Evolutionary conservation across 345 rosid genomes (phyloP), one percentile per base, ranked within the genome.

Genomic region (Boechera divaricarpa): DNA sequence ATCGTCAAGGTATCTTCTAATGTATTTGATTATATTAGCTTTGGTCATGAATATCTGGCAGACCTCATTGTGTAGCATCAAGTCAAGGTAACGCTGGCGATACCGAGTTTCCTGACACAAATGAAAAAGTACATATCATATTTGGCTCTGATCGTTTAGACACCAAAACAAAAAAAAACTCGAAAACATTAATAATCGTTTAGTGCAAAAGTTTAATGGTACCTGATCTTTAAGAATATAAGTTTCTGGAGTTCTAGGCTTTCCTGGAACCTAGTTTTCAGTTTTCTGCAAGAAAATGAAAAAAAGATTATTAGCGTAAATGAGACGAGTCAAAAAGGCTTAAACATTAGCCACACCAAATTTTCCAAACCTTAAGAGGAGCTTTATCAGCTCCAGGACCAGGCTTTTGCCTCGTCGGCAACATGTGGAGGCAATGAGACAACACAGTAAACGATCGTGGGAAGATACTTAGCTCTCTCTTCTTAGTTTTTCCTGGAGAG

Each of bases 391-490:
- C 69, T 44, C n/a, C 8, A 45, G 16, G 51, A 45, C 8, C 7
- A 45, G 49, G 18, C 21, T 6, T 45, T 45, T 45, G 3, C 79
- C 83, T 5, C 79, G 84, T 86, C 0, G 98, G 97, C 92, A 93
- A 76, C 96, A 90, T 89, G 74, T 93, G 94, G 55, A 91, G 89
- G 83, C 97, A 91, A 80, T 91, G 92, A 55, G 98, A 89, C 69
- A 91, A 69, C 32, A 85, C 86, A 2, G 42, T 15, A 60, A 93
- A 83, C n/a, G 85, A 77, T 62, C 24, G 76, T 4, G 98, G 92
- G 76, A 88, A 88, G 55, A 93, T 84, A 78, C 90, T 93, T 49
- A 91, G 79, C 80, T 93, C 97, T 16, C 94, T 94, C 28, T 84
- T 86, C 77, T 87, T 90, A 61, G 92, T 86, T 85, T 91, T 93